Conservation (phyloP, 345 rosid genomes). For the Moringa oleifera region DNA sequence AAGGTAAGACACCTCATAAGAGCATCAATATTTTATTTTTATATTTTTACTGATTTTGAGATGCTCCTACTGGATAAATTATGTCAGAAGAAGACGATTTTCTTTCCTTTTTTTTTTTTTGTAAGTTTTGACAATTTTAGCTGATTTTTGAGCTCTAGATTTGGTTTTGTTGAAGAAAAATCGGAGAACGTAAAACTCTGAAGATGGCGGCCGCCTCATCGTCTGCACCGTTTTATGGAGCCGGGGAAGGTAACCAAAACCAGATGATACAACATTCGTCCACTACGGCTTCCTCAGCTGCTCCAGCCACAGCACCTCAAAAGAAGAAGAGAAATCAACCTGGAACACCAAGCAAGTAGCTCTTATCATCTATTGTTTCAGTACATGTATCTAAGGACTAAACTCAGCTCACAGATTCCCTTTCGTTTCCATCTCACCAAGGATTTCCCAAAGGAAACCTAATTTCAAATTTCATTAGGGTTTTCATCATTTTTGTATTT, state of each 20-base stretch:
- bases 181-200: constrained; percentile 5
- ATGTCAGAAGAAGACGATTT: constrained; percentile 6
- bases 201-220: constrained; percentile 43
- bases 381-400: neutral
- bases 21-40: too few relatives aligned
- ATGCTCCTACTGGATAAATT: neutral
- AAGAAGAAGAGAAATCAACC: constrained; percentile 79
- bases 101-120: constrained; percentile 8
- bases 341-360: constrained; percentile 76
- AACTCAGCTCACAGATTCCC: constrained; percentile 8
- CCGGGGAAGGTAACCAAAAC: constrained; percentile 30
- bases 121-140: neutral
- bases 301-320: constrained; percentile 37
- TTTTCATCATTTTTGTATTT: neutral
- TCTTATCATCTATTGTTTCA: constrained; percentile 6
- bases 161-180: constrained; percentile 8
- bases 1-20: neutral
- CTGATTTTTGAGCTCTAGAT: constrained; percentile 17
- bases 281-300: constrained; percentile 34
- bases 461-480: neutral
- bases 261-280: constrained; percentile 43
- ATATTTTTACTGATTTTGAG: neutral
- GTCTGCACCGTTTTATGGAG: constrained; percentile 16
- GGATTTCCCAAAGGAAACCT: constrained; percentile 2
- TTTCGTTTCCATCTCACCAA: neutral